Conservation (phyloP, 1,139 yeast genomes). For the Blastobotrys petasosporus region DNA sequence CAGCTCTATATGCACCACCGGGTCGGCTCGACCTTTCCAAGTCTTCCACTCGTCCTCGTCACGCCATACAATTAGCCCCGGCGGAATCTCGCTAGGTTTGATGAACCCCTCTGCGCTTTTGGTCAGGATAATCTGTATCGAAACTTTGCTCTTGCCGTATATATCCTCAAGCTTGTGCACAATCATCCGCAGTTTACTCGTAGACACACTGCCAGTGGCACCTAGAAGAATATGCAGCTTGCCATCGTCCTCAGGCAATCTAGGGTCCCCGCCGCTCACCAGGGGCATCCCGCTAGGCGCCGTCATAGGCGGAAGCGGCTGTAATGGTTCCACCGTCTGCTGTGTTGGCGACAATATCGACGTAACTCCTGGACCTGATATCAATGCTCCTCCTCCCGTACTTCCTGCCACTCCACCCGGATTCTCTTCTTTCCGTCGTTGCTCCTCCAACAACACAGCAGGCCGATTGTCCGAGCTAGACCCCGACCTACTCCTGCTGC, state of each 20-base stretch:
- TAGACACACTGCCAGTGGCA: slow-evolving; percentile 84
- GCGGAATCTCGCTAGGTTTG: slow-evolving; percentile 51
- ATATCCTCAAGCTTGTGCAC: slow-evolving; percentile 73
- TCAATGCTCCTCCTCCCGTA: slow-evolving; percentile 1
- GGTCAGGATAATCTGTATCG: slow-evolving; percentile 77
- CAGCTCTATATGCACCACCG: slow-evolving; percentile 86
- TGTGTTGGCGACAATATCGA: background rate
- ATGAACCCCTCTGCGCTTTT: slow-evolving; percentile 79
- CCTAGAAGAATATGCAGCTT: slow-evolving; percentile 81
- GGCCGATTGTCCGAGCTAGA: slow-evolving; percentile 1
- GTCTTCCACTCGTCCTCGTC: slow-evolving; percentile 89
- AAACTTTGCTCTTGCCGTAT: slow-evolving; percentile 64
- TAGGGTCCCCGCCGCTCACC: slow-evolving; percentile 50
- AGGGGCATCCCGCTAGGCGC: background rate
- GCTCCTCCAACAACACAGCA: too few relatives aligned
- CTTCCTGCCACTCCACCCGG: background rate
- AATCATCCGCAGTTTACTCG: slow-evolving; percentile 67
- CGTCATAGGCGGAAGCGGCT: background rate
- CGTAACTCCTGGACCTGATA: background rate
- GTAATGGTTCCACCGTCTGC: background rate
- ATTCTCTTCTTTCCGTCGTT: background rate
- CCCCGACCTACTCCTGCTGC: slow-evolving; percentile 26
- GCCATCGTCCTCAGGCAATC: slow-evolving; percentile 87
- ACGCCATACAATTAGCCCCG: slow-evolving; percentile 72
- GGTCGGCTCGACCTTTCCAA: slow-evolving; percentile 81